Percentiles rank a stretch among this genome's conserved stretches.
Conservation (phyloP, 2,329 filamentous ascomycete species). For the Microsporum ferrugineum region DNA sequence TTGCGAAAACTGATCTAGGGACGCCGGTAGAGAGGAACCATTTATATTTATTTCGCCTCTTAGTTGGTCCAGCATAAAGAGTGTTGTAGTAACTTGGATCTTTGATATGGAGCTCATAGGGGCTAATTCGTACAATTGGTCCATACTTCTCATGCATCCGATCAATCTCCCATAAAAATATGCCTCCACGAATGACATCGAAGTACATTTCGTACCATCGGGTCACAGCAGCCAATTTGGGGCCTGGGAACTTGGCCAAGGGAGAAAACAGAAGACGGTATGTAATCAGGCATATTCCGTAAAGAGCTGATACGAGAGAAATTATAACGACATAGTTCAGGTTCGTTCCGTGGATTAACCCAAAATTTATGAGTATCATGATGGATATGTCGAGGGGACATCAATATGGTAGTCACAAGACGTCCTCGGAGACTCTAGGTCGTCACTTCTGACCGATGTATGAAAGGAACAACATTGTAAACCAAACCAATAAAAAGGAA, state of each 20-base stretch:
- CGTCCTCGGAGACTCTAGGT: too few species aligned
- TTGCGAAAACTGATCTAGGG: conserved; percentile 21
- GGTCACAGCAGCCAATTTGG: conserved; percentile 16
- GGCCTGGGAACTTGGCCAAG: conserved; percentile 18
- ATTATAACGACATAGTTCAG: not conserved
- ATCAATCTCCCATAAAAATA: conserved; percentile 14
- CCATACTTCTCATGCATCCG: conserved; percentile 16
- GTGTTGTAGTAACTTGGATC: conserved; percentile 14
- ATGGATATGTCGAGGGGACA: not conserved
- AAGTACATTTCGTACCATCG: conserved; percentile 16
- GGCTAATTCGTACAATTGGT: conserved; percentile 17
- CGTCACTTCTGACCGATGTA: too few species aligned
- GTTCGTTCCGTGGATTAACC: not conserved
- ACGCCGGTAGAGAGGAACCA: conserved; percentile 14
- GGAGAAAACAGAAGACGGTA: conserved; percentile 18
- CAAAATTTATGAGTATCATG: not conserved
- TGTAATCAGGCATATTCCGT: conserved; percentile 5
- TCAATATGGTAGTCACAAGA: not conserved
- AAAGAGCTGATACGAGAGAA: not conserved
- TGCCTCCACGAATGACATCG: conserved; percentile 12
- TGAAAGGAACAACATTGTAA: too few species aligned
- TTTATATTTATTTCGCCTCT: conserved; percentile 14
- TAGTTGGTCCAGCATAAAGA: conserved; percentile 11
- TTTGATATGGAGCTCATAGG: conserved; percentile 15
- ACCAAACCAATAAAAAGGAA: too few species aligned